Conservation (phyloP, 768 basidiomycete species). For the Gloeophyllum trabeum region DNA sequence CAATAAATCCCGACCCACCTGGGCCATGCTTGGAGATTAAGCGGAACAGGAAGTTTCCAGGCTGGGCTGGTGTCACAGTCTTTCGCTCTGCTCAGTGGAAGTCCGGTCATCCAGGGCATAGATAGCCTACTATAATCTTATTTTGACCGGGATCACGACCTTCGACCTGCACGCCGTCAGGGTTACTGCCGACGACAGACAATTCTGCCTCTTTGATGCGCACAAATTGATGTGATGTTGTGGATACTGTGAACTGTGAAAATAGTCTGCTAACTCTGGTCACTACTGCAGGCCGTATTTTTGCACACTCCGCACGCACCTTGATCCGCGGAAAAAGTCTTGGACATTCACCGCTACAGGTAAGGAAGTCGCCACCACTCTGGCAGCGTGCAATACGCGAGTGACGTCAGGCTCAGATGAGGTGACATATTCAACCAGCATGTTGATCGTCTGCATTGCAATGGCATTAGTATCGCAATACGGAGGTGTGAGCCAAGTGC, state of each 20-base stretch:
- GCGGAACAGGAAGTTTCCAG: conserved; percentile 73
- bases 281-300: no score
- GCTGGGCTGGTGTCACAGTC: conserved; percentile 68
- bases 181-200: no score
- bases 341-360: conserved; percentile 92
- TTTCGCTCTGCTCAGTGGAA: conserved; percentile 21
- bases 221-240: conserved; percentile 69
- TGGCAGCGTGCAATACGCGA: conserved; percentile 32
- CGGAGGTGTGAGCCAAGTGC: no score
- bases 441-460: no score
- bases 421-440: not conserved
- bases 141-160: no score
- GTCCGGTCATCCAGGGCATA: no score
- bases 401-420: not conserved
- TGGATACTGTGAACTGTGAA: conserved; percentile 84
- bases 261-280: conserved; percentile 58
- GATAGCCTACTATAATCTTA: no score
- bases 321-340: conserved; percentile 86
- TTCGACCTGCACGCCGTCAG: no score
- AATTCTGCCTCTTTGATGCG: no score
- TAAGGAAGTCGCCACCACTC: conserved; percentile 53
- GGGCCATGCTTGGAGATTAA: conserved; percentile 54
- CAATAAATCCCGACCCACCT: conserved; percentile 40
- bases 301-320: conserved; percentile 42
- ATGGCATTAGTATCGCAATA: no score